Conservation (phyloP, 192 early-diverging fungal species). For the Coemansia sp. region DNA sequence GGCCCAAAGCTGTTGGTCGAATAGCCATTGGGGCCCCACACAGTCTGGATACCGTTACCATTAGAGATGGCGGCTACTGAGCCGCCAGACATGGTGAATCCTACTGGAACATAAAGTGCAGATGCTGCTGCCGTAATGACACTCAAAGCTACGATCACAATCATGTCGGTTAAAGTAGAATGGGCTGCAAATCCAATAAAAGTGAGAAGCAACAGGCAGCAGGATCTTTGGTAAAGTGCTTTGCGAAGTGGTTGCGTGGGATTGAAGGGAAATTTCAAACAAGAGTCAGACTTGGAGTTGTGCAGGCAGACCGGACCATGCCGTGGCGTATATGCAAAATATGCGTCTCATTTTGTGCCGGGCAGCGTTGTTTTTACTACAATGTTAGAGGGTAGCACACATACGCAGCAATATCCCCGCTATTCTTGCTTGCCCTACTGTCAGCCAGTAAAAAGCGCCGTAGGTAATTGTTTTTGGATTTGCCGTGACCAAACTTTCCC, state of each 20-base stretch:
- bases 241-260: background rate
- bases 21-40: slow-evolving; percentile 46
- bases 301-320: background rate
- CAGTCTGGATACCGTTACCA: slow-evolving; percentile 33
- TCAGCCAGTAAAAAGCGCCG: background rate
- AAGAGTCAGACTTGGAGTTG: background rate
- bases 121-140: background rate
- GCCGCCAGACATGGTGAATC: slow-evolving; percentile 17
- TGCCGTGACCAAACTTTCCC: background rate
- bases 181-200: background rate
- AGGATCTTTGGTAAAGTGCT: no score
- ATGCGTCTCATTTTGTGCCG: background rate
- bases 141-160: background rate
- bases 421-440: slow-evolving; percentile 2
- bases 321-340: background rate
- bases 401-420: background rate
- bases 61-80: slow-evolving; percentile 21
- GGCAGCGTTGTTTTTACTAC: background rate
- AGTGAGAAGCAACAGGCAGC: no score
- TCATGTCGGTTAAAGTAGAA: background rate
- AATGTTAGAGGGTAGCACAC: background rate
- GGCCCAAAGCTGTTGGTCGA: slow-evolving; percentile 37
- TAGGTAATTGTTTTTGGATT: background rate
- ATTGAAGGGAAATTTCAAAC: background rate
- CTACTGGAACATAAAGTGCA: slow-evolving; percentile 13